Percentiles rank a stretch among this genome's conserved stretches.
These are phyloP conservation scores for Pythium folliculosum DNA, from an alignment of 352 stramenopile species.

Conservation along the genomic window DNA sequence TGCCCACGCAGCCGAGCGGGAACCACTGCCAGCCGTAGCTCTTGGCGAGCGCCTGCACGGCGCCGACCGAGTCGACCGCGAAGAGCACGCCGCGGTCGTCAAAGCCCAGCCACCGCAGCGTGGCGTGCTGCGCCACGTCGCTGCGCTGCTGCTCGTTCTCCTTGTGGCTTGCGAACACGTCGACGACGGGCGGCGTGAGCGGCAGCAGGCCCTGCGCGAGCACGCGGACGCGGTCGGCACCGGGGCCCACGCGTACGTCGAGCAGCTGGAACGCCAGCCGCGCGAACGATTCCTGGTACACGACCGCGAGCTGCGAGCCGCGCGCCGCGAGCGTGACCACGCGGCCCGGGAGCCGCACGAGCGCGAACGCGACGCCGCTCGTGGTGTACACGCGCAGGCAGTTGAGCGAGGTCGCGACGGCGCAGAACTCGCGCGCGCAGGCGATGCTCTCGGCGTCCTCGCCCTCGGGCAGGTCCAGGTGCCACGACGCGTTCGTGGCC, in stretches of 20 bases:
- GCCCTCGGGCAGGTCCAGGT: constrained; percentile 59
- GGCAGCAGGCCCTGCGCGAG: constrained; percentile 55
- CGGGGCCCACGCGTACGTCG: constrained; percentile 41
- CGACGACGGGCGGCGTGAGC: constrained; percentile 52
- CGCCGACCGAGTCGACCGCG: constrained; percentile 65
- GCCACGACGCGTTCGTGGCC: constrained; percentile 81
- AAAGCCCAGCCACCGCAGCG: constrained; percentile 74
- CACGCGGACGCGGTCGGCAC: constrained; percentile 45
- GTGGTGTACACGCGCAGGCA: constrained; percentile 75
- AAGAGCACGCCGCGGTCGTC: constrained; percentile 76
- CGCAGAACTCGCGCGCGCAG: constrained; percentile 63
- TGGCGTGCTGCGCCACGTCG: constrained; percentile 54
- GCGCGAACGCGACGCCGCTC: constrained; percentile 62
- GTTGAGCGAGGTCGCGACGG: constrained; percentile 71
- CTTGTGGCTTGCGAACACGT: constrained; percentile 75
- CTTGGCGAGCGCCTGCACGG: constrained; percentile 57
- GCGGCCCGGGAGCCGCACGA: constrained; percentile 61
- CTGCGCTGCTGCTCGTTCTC: constrained; percentile 52
- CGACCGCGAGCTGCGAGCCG: constrained; percentile 56
- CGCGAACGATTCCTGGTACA: constrained; percentile 57
- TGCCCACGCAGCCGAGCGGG: constrained; percentile 68
- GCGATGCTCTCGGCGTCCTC: constrained; percentile 80
- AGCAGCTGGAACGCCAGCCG: constrained; percentile 61
- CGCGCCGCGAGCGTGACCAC: constrained; percentile 75
- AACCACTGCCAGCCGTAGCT: constrained; percentile 72